Conservation (phyloP, 1,284 basidiomycete genomes). For the Papiliotrema laurentii region DNA sequence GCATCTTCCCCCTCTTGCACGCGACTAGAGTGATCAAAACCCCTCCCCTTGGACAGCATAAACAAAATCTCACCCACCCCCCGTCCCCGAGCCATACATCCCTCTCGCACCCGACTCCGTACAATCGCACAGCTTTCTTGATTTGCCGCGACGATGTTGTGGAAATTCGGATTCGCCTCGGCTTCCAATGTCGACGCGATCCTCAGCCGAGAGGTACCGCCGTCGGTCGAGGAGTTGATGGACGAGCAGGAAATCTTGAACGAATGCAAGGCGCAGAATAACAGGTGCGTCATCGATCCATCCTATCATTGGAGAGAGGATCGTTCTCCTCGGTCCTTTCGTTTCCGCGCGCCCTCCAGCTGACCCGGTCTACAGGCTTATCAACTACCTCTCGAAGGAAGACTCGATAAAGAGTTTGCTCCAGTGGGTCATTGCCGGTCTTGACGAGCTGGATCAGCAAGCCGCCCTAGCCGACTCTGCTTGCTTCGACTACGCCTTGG, state of each 20-base stretch:
- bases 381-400: slow-evolving; percentile 40
- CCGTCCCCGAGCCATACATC: background rate
- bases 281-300: slow-evolving; percentile 44
- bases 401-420: slow-evolving; percentile 42
- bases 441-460: slow-evolving; percentile 44
- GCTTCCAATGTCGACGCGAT: slow-evolving; percentile 45
- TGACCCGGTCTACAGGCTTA: slow-evolving; percentile 24
- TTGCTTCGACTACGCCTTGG: slow-evolving; percentile 23
- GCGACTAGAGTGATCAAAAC: background rate
- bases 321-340: background rate
- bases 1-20: background rate
- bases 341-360: background rate
- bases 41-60: too few relatives aligned
- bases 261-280: slow-evolving; percentile 94
- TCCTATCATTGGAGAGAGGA: background rate
- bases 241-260: slow-evolving; percentile 92
- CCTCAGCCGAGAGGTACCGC: slow-evolving; percentile 41
- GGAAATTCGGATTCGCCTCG: slow-evolving; percentile 46
- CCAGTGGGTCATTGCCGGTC: slow-evolving; percentile 43
- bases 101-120: background rate
- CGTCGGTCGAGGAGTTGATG: slow-evolving; percentile 75
- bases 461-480: slow-evolving; percentile 29
- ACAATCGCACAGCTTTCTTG: background rate
- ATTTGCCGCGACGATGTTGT: slow-evolving; percentile 34
- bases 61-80: too few relatives aligned